phyloP scores from a whole-genome alignment of 768 basidiomycete genomes.

The Mycena polygramma region DNA sequence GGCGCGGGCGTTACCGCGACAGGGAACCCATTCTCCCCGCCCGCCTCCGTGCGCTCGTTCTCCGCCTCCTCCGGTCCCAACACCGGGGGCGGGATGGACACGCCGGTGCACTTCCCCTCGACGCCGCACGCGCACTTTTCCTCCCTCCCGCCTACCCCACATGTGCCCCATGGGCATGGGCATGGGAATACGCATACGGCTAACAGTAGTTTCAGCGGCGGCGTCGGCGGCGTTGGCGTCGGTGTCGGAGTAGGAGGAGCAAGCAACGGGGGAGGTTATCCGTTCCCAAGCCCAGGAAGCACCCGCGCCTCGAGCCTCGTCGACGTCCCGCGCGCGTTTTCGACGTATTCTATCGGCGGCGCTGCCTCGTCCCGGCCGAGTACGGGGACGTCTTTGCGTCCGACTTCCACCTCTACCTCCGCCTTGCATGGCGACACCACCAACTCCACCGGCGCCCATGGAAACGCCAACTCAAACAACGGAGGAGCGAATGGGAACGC shows the following conservation, averaged over 20 bases:
- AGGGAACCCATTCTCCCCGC: constrained; percentile 66
- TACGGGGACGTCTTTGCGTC: not conserved
- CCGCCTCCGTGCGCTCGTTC: constrained; percentile 61
- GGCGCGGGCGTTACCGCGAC: too few species aligned
- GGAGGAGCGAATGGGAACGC: too few species aligned
- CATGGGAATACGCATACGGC: too few species aligned
- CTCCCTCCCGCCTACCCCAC: constrained; percentile 33
- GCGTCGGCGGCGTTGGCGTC: too few species aligned
- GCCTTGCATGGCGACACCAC: too few species aligned
- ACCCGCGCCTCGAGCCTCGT: constrained; percentile 33
- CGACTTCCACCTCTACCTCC: not conserved
- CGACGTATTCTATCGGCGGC: constrained; percentile 20
- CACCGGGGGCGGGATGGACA: too few species aligned
- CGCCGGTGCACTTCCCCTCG: constrained; percentile 35
- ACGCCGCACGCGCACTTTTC: constrained; percentile 37
- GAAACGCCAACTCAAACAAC: too few species aligned
- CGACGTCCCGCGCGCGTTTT: constrained; percentile 32
- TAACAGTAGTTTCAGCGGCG: too few species aligned
- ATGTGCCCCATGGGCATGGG: too few species aligned
- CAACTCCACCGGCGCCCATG: not conserved
- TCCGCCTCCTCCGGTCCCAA: constrained; percentile 44
- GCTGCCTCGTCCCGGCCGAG: constrained; percentile 30
- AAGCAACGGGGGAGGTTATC: constrained; percentile 32
- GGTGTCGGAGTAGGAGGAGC: too few species aligned
- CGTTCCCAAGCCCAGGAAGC: constrained; percentile 25